Conservation (phyloP, 2,329 filamentous ascomycete genomes). For the Capronia epimyces region DNA sequence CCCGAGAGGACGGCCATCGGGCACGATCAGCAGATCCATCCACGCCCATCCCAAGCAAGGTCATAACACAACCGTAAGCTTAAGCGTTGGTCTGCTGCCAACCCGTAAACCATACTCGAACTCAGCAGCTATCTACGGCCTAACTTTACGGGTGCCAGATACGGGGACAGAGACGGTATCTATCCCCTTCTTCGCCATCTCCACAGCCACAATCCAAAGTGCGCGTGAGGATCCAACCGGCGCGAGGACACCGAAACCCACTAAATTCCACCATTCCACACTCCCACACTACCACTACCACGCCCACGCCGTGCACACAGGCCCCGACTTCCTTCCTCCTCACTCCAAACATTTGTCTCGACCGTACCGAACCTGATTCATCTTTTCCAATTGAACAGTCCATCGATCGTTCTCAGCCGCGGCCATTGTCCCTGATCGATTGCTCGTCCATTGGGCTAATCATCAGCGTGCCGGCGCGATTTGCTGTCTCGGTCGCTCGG, state of each 20-base stretch:
- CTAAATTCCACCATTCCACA: neutral
- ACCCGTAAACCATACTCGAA: no score
- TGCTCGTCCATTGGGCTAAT: no score
- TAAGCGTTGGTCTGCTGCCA: neutral
- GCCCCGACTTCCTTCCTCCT: neutral
- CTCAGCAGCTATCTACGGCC: neutral
- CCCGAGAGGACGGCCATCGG: constrained; percentile 6
- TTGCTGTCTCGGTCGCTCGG: neutral
- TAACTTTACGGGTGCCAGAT: neutral
- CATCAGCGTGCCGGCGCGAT: no score
- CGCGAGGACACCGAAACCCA: neutral
- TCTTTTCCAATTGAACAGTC: neutral
- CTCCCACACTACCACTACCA: neutral
- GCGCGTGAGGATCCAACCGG: neutral
- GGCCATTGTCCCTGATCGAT: neutral
- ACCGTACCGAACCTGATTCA: neutral
- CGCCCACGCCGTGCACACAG: neutral
- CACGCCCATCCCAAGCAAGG: constrained; percentile 3
- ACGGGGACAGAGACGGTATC: neutral
- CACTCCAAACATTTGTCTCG: neutral
- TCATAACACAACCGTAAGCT: no score
- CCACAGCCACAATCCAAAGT: neutral
- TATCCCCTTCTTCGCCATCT: neutral
- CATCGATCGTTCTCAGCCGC: neutral
- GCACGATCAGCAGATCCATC: constrained; percentile 18